These are phyloP conservation scores for Leccinum pachyderme DNA, from an alignment of 1,284 basidiomycete genomes.

Conservation along the genomic window DNA sequence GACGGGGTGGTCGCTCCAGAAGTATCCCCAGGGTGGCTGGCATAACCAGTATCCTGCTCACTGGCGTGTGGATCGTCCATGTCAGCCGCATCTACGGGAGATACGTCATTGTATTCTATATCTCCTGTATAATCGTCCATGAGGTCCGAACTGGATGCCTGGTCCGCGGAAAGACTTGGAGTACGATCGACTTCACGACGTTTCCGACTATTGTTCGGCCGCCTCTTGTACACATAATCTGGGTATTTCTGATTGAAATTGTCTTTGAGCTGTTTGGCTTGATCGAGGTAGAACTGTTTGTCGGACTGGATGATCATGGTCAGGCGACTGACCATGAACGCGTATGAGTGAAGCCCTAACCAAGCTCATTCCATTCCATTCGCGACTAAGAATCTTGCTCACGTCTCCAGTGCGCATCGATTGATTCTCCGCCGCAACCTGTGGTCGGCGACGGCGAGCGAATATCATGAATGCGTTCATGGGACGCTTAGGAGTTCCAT, in stretches of 20 bases:
- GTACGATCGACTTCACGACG: slow-evolving; percentile 54
- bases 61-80: slow-evolving; percentile 19
- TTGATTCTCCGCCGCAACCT: slow-evolving; percentile 78
- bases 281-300: slow-evolving; percentile 82
- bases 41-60: slow-evolving; percentile 24
- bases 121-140: slow-evolving; percentile 25
- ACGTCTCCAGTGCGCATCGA: slow-evolving; percentile 84
- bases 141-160: slow-evolving; percentile 21
- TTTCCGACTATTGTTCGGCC: slow-evolving; percentile 80
- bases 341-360: slow-evolving; percentile 39
- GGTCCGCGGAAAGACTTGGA: slow-evolving; percentile 18
- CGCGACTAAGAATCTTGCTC: slow-evolving; percentile 76
- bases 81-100: slow-evolving; percentile 31
- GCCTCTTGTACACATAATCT: slow-evolving; percentile 80
- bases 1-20: slow-evolving; percentile 15
- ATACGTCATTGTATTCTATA: slow-evolving; percentile 30
- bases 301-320: slow-evolving; percentile 49
- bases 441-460: slow-evolving; percentile 73
- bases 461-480: slow-evolving; percentile 93
- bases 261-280: slow-evolving; percentile 79
- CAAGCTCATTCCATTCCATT: slow-evolving; percentile 74
- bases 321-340: slow-evolving; percentile 13
- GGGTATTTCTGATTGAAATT: slow-evolving; percentile 82
- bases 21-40: slow-evolving; percentile 25
- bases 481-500: slow-evolving; percentile 80